Conservation (phyloP, 176 grass and related monocot species). For the Leersia perrieri region DNA sequence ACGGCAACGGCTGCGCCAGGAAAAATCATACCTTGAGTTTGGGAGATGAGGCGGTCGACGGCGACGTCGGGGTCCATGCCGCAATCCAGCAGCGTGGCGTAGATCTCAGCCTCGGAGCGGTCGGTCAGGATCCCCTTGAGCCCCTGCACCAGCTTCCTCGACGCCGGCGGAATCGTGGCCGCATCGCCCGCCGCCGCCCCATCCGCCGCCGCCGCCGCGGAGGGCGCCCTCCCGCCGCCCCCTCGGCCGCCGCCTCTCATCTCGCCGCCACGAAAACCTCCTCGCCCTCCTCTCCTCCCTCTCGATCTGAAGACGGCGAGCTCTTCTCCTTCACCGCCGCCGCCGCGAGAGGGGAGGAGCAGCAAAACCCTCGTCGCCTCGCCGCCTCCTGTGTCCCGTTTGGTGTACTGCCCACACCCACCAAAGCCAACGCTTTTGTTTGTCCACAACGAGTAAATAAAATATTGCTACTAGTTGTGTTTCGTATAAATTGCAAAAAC, state of each 20-base stretch:
- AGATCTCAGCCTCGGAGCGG: slow-evolving; percentile 71
- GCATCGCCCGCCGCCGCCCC: background rate
- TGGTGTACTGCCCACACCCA: slow-evolving; percentile 13
- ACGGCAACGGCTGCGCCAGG: background rate
- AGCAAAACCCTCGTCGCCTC: slow-evolving; percentile 50
- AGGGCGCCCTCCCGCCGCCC: slow-evolving; percentile 31
- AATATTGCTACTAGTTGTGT: background rate
- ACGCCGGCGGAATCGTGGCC: slow-evolving; percentile 49
- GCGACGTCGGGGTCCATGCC: slow-evolving; percentile 81
- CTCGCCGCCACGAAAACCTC: slow-evolving; percentile 14
- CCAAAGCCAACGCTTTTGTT: background rate
- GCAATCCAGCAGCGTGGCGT: slow-evolving; percentile 66
- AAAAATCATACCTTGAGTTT: slow-evolving; percentile 41
- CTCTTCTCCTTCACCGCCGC: too few relatives aligned
- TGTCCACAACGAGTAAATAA: background rate
- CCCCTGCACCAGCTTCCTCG: slow-evolving; percentile 68
- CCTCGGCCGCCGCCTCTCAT: slow-evolving; percentile 46
- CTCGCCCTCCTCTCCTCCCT: background rate
- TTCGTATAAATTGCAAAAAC: background rate
- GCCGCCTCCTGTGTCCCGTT: slow-evolving; percentile 10
- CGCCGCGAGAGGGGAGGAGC: too few relatives aligned
- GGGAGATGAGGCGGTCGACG: slow-evolving; percentile 68
- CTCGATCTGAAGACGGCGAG: slow-evolving; percentile 39
- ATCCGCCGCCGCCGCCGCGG: slow-evolving; percentile 5
- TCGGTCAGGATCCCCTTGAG: slow-evolving; percentile 75